Percentiles rank a stretch among this genome's conserved stretches.
phyloP scores from a whole-genome alignment of 1,139 yeast genomes.

The Saccharomyces hybrid region DNA sequence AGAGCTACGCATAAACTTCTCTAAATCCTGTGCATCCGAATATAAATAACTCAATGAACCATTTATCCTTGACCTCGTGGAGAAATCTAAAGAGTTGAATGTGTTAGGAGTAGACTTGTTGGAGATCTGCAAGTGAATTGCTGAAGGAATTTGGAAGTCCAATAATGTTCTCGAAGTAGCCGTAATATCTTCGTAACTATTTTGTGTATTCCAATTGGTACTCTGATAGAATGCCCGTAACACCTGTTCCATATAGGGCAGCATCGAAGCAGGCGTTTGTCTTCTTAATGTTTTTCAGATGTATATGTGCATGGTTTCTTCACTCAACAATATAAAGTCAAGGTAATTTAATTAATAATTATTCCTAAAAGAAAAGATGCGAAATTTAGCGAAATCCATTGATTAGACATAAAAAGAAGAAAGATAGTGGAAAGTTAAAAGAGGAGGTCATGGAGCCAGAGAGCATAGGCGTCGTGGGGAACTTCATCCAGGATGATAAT shows the following conservation, averaged over 20 bases:
- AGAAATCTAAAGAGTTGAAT: conserved; percentile 67
- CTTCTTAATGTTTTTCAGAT: not conserved
- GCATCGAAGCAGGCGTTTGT: conserved; percentile 40
- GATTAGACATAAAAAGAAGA: not conserved
- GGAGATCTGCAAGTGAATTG: conserved; percentile 59
- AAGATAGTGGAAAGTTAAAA: conserved; percentile 1
- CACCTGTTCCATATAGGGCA: conserved; percentile 78
- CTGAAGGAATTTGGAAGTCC: conserved; percentile 68
- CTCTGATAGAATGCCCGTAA: conserved; percentile 60
- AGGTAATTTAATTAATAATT: not conserved
- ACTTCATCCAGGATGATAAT: not conserved
- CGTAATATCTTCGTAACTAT: conserved; percentile 63
- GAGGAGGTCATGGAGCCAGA: not conserved
- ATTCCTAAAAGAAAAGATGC: not conserved
- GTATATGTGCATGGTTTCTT: not conserved
- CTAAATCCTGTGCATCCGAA: conserved; percentile 50
- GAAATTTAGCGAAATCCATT: not conserved
- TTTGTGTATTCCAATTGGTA: conserved; percentile 72
- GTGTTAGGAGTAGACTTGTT: conserved; percentile 65
- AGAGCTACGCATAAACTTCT: conserved; percentile 43
- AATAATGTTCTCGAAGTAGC: conserved; percentile 60
- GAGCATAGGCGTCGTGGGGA: not conserved
- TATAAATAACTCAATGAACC: conserved; percentile 83
- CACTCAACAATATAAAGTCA: not conserved
- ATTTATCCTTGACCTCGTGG: conserved; percentile 59